phyloP scores from a whole-genome alignment of 2,329 filamentous ascomycete genomes.

The Parasarocladium wereldwijsianum region DNA sequence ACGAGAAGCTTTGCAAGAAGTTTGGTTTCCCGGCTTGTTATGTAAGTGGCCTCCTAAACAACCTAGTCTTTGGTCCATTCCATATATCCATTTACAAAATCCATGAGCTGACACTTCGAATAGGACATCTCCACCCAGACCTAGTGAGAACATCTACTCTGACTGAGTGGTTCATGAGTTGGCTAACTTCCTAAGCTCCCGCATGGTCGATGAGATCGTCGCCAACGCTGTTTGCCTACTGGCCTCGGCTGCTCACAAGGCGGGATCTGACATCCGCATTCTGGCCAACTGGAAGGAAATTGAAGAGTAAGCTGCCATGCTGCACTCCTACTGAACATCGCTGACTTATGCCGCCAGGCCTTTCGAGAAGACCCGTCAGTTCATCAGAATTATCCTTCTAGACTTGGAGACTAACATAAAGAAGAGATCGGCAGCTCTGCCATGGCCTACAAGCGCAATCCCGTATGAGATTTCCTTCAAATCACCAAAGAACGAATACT shows the following conservation, averaged over 20 bases:
- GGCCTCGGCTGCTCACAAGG: conserved; percentile 58
- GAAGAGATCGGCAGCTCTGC: too few relatives aligned
- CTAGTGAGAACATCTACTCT: conserved; percentile 16
- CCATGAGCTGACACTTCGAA: conserved; percentile 1
- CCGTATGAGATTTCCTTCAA: conserved; percentile 14
- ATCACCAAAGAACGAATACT: background rate
- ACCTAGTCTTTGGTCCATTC: conserved; percentile 30
- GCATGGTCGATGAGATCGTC: conserved; percentile 72
- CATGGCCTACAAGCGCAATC: conserved; percentile 29
- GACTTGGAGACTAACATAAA: too few relatives aligned
- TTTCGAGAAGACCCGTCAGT: conserved; percentile 50
- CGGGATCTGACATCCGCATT: conserved; percentile 60
- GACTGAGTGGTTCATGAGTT: background rate
- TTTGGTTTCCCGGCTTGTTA: conserved; percentile 36
- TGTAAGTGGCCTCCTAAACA: too few relatives aligned
- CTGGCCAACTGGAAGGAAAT: conserved; percentile 67
- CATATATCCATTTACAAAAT: background rate
- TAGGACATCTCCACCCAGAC: conserved; percentile 51
- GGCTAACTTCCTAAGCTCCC: conserved; percentile 25
- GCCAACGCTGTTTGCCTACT: conserved; percentile 68
- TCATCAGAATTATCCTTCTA: too few relatives aligned
- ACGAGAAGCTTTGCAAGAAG: conserved; percentile 40
- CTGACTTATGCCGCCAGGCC: conserved; percentile 23
- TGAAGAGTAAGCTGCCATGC: conserved; percentile 39
- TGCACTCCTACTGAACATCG: background rate